These are phyloP conservation scores for Cercospora zeae-maydis DNA, from an alignment of 2,329 filamentous ascomycete genomes.

Conservation along the genomic window DNA sequence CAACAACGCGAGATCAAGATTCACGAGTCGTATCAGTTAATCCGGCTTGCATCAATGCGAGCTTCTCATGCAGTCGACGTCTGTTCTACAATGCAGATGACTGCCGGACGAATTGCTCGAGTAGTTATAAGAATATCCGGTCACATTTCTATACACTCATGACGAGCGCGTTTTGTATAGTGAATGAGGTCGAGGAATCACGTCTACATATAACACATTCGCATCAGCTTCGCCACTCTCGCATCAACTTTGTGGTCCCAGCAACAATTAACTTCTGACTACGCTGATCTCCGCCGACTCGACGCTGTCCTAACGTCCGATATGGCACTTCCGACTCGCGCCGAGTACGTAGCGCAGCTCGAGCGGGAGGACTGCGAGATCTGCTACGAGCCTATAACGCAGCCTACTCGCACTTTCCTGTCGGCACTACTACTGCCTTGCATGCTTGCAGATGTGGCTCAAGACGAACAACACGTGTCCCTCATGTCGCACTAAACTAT, in stretches of 20 bases:
- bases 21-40: too few species aligned
- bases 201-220: not conserved
- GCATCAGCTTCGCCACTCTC: too few species aligned
- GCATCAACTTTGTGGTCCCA: too few species aligned
- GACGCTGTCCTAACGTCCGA: too few species aligned
- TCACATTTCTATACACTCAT: too few species aligned
- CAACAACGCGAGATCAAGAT: not conserved
- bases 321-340: not conserved
- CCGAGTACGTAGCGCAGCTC: not conserved
- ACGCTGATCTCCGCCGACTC: too few species aligned
- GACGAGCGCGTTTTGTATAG: not conserved
- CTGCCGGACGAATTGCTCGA: too few species aligned
- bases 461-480: not conserved
- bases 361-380: not conserved
- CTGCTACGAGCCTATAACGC: not conserved
- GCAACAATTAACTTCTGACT: too few species aligned
- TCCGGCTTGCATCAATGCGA: too few species aligned
- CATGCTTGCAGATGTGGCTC: not conserved
- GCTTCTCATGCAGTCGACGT: too few species aligned
- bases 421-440: not conserved
- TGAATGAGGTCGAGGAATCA: not conserved
- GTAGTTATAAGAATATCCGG: too few species aligned
- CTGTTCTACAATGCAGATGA: too few species aligned
- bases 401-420: not conserved
- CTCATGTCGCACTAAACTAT: not conserved